Evolutionary conservation across 2,329 filamentous ascomycete genomes (phyloP).

Genomic region (Fusarium pseudoanthophilum): DNA sequence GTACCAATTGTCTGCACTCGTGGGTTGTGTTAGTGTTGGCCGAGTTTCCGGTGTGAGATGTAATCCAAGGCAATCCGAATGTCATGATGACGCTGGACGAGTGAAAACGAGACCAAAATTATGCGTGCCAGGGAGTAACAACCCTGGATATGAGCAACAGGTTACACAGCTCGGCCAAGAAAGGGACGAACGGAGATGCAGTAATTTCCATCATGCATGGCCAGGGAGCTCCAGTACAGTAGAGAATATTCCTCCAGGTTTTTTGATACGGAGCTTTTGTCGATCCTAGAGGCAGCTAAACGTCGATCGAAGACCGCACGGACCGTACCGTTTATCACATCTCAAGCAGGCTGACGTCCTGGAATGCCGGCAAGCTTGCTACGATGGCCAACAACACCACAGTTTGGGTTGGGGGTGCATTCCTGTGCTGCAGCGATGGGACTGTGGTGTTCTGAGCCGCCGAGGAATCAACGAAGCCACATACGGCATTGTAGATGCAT

Average conservation of each 20-base stretch:
- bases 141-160: conserved; percentile 11
- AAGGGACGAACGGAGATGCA: neutral
- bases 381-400: conserved; percentile 27
- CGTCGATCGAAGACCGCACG: conserved; percentile 36
- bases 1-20: neutral
- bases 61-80: conserved; percentile 24
- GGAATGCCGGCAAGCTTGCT: conserved; percentile 29
- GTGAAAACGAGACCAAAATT: conserved; percentile 4
- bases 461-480: conserved; percentile 22
- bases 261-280: conserved; percentile 12
- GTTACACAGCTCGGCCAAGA: conserved; percentile 1
- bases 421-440: conserved; percentile 24
- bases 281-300: conserved; percentile 31
- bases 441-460: neutral
- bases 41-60: conserved; percentile 9
- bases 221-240: neutral
- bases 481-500: conserved; percentile 12
- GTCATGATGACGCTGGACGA: conserved; percentile 34
- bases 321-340: conserved; percentile 35
- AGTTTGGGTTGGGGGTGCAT: conserved; percentile 23
- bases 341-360: conserved; percentile 7
- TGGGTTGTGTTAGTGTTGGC: conserved; percentile 12
- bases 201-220: neutral
- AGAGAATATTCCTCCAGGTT: conserved; percentile 12
- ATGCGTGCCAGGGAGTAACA: neutral